A percentile compares a stretch with the other conserved stretches of the same genome.
Evolutionary conservation across 768 basidiomycete species (phyloP).

Genomic region (Lactifluus echinatus): DNA sequence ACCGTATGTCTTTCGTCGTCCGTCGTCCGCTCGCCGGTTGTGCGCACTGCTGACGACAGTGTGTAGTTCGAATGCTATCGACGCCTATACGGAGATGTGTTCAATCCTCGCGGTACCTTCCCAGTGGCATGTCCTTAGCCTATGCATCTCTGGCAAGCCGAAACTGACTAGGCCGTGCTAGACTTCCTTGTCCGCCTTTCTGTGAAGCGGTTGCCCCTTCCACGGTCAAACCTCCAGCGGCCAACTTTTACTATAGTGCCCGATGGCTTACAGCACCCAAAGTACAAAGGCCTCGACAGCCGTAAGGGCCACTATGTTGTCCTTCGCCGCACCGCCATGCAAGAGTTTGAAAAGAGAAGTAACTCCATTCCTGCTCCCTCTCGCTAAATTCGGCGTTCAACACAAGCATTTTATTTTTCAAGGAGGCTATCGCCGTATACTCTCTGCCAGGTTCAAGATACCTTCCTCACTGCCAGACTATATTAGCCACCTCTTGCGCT

Average conservation of each 20-base stretch:
- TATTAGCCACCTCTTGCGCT: constrained; percentile 55
- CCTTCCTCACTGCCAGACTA: constrained; percentile 45
- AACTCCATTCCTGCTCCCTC: background rate
- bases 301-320: constrained; percentile 45
- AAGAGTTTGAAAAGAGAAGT: constrained; percentile 34
- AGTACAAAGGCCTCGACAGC: constrained; percentile 41
- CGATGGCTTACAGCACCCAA: constrained; percentile 60
- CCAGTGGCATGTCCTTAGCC: constrained; percentile 37
- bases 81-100: constrained; percentile 53
- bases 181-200: constrained; percentile 62
- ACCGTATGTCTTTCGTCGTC: constrained; percentile 43
- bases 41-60: background rate
- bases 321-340: constrained; percentile 48
- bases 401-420: background rate
- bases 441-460: constrained; percentile 24
- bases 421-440: constrained; percentile 19
- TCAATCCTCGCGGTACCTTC: constrained; percentile 42
- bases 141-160: too few species aligned
- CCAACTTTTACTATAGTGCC: constrained; percentile 32
- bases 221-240: constrained; percentile 20
- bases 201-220: constrained; percentile 34
- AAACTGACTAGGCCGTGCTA: constrained; percentile 23
- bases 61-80: constrained; percentile 60
- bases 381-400: background rate
- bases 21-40: background rate